These are phyloP conservation scores for Calocybe gambosa DNA, from an alignment of 1,284 basidiomycete genomes.

Conservation along the genomic window DNA sequence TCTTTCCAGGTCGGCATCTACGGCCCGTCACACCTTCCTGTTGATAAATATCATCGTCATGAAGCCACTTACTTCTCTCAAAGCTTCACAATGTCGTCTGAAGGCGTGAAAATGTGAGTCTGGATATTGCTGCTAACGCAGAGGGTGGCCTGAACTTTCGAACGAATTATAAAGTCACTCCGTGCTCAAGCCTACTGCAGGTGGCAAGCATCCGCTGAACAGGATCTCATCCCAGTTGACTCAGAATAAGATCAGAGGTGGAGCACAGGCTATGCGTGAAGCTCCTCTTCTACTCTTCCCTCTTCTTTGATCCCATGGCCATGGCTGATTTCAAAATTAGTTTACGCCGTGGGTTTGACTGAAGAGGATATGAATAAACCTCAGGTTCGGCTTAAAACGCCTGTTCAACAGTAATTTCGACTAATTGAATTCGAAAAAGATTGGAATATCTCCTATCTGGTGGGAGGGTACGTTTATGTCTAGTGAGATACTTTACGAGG, in stretches of 20 bases:
- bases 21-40: slow-evolving; percentile 2
- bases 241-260: slow-evolving; percentile 53
- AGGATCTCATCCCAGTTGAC: slow-evolving; percentile 30
- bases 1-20: slow-evolving; percentile 4
- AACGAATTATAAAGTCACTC: slow-evolving; percentile 24
- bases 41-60: background rate
- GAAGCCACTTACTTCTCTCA: background rate
- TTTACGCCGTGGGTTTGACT: slow-evolving; percentile 71
- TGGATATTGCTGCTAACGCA: background rate
- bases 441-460: slow-evolving; percentile 82
- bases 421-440: slow-evolving; percentile 33
- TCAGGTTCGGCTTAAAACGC: slow-evolving; percentile 40
- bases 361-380: slow-evolving; percentile 79
- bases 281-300: background rate
- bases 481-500: background rate
- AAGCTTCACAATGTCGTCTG: slow-evolving; percentile 30
- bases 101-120: slow-evolving; percentile 53
- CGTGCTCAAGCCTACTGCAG: slow-evolving; percentile 22
- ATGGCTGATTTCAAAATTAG: slow-evolving; percentile 28
- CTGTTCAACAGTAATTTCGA: background rate
- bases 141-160: background rate
- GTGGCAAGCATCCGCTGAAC: slow-evolving; percentile 50
- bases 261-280: slow-evolving; percentile 77
- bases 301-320: background rate
- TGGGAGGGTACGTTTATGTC: slow-evolving; percentile 67